Conservation (phyloP, 805 yeast species). For the Kodamaea sagamina region DNA sequence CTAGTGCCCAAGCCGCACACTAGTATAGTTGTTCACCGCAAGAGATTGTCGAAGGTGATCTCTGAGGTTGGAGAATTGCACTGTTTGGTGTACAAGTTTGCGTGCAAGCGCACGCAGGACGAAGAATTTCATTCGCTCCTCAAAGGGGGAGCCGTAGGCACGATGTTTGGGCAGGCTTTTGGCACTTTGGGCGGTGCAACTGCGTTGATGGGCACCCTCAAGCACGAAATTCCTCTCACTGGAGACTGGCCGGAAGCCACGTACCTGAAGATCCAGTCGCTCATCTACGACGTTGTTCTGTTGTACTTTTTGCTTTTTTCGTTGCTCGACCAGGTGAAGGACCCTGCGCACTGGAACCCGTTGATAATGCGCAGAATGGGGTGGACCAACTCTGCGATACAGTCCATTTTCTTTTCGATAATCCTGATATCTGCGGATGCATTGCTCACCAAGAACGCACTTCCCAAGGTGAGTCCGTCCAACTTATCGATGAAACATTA, state of each 20-base stretch:
- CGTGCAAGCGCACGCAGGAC: slow-evolving; percentile 23
- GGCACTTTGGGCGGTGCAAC: slow-evolving; percentile 34
- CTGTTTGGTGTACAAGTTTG: slow-evolving; percentile 31
- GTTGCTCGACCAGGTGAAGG: slow-evolving; percentile 28
- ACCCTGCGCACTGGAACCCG: slow-evolving; percentile 30
- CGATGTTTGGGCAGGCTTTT: slow-evolving; percentile 23
- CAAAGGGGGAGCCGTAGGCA: slow-evolving; percentile 25
- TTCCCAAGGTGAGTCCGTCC: slow-evolving; percentile 36
- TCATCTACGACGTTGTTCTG: slow-evolving; percentile 28
- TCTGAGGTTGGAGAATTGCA: slow-evolving; percentile 31
- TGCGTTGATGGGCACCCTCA: slow-evolving; percentile 26
- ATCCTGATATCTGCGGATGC: slow-evolving; percentile 34
- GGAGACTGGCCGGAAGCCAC: slow-evolving; percentile 36
- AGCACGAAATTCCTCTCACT: slow-evolving; percentile 30
- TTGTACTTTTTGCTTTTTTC: slow-evolving; percentile 27
- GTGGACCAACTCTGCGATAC: slow-evolving; percentile 30
- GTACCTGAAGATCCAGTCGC: slow-evolving; percentile 24
- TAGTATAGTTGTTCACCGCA: slow-evolving; percentile 29
- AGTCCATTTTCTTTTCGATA: slow-evolving; percentile 31
- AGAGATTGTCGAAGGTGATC: slow-evolving; percentile 23
- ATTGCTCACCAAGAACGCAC: slow-evolving; percentile 23
- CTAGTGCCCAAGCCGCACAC: slow-evolving; percentile 33
- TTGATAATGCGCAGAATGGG: slow-evolving; percentile 30
- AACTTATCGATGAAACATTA: slow-evolving; percentile 33
- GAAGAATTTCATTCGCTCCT: slow-evolving; percentile 20